Evolutionary conservation across 768 basidiomycete species (phyloP).

Genomic region (Paxillus ammoniavirescens): DNA sequence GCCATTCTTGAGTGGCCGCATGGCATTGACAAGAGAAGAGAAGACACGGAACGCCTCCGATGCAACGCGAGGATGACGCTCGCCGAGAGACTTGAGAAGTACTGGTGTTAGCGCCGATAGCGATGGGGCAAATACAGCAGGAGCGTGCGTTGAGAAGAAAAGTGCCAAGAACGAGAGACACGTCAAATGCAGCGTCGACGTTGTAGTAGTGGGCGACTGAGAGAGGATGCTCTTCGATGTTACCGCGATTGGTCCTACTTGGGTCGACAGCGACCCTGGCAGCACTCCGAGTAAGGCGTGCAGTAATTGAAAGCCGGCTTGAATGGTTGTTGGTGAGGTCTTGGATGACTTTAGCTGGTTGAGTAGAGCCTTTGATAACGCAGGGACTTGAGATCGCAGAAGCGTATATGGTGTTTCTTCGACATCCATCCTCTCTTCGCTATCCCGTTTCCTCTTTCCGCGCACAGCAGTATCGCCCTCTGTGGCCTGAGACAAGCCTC

Average conservation of each 20-base stretch:
- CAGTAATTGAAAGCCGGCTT: slow-evolving; percentile 83
- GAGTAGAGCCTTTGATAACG: slow-evolving; percentile 76
- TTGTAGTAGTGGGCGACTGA: slow-evolving; percentile 68
- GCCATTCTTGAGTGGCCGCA: slow-evolving; percentile 62
- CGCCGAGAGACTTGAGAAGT: slow-evolving; percentile 69
- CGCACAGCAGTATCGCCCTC: slow-evolving; percentile 46
- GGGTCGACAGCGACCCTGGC: slow-evolving; percentile 76
- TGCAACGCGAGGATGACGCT: slow-evolving; percentile 86
- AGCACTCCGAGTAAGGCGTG: slow-evolving; percentile 75
- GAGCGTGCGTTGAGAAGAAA: slow-evolving; percentile 70
- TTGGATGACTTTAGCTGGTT: slow-evolving; percentile 84
- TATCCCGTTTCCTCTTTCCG: slow-evolving; percentile 76
- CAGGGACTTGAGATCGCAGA: slow-evolving; percentile 72
- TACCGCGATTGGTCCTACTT: slow-evolving; percentile 60
- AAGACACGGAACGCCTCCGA: slow-evolving; percentile 88
- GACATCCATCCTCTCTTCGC: slow-evolving; percentile 70
- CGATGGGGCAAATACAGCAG: slow-evolving; percentile 54
- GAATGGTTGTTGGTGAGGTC: slow-evolving; percentile 72
- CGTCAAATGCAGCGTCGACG: slow-evolving; percentile 79
- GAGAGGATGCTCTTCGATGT: slow-evolving; percentile 65
- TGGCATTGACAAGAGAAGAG: slow-evolving; percentile 73
- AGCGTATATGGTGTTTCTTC: slow-evolving; percentile 72
- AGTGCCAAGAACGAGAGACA: slow-evolving; percentile 82
- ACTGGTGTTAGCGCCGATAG: slow-evolving; percentile 71
- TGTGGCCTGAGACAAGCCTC: slow-evolving; percentile 54